A percentile compares a stretch with the other conserved stretches of the same genome.
phyloP scores from a whole-genome alignment of 2,329 filamentous ascomycete genomes.

The Cordyceps cateniannulata region DNA sequence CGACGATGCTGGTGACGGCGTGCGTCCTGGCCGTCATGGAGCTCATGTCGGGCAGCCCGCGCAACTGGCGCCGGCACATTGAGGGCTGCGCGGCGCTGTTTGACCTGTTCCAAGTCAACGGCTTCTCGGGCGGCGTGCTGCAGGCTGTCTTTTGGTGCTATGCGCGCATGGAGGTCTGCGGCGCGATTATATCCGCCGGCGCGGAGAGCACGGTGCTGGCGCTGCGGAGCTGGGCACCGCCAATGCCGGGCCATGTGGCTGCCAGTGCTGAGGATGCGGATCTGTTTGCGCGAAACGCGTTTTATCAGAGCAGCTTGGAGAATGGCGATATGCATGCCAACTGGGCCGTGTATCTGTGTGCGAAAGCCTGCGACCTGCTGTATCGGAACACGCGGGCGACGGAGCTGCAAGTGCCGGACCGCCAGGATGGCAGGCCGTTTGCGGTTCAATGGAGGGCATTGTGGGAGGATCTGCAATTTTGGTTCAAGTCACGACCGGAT shows the following conservation, averaged over 20 bases:
- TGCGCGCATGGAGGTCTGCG: constrained; percentile 50
- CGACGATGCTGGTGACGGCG: constrained; percentile 39
- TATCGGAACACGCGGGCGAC: constrained; percentile 26
- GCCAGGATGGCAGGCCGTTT: constrained; percentile 25
- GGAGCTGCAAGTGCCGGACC: constrained; percentile 29
- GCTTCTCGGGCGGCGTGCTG: constrained; percentile 34
- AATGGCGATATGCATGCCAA: constrained; percentile 46
- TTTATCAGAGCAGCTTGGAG: constrained; percentile 23
- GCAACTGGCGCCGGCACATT: constrained; percentile 48
- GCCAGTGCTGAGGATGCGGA: constrained; percentile 18
- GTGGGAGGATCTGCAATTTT: constrained; percentile 41
- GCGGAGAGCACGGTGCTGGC: constrained; percentile 42
- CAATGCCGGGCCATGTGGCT: constrained; percentile 11
- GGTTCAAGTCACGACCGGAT: constrained; percentile 34
- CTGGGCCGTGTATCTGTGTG: constrained; percentile 46
- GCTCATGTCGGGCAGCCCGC: constrained; percentile 40
- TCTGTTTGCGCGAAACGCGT: constrained; percentile 17
- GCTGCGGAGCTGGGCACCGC: constrained; percentile 41
- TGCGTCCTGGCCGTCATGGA: constrained; percentile 42
- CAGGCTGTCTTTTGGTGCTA: constrained; percentile 54
- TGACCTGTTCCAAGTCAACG: constrained; percentile 42
- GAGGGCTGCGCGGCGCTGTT: constrained; percentile 51
- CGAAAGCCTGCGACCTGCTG: constrained; percentile 41
- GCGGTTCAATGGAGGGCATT: constrained; percentile 34
- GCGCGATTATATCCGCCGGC: constrained; percentile 44